Evolutionary conservation across 345 rosid genomes (phyloP), one percentile per base, ranked within the genome.

Genomic region (Jatropha curcas): DNA sequence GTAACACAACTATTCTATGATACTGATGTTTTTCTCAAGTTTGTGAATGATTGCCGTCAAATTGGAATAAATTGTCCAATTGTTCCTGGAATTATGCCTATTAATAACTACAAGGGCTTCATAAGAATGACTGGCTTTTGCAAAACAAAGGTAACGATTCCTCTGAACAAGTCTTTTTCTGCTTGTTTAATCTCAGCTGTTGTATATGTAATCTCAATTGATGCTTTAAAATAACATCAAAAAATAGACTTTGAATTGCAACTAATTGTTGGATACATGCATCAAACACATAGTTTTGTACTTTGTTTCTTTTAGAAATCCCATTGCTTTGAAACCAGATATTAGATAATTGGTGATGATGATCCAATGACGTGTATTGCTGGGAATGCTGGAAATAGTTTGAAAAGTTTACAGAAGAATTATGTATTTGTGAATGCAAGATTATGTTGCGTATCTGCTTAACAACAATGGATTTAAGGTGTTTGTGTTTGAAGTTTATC

Each of bases 31-130:
- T 93, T 90, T 82, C 94, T 96, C 65, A 96, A 95, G 64, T 96
- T 93, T 63, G 96, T 96, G 56, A 85, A 86, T 83, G 99, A 96
- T 66, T 96, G 99, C 81, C 94, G 88, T 60, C 88, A 90, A 85
- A 86, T 94, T 25, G 97, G 98, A 72, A 92, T 94, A 1, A 81
- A 77, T 5, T 92, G 95, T 68, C 98, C 97, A 65, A 85, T 92
- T 67, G 98, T 94, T 70, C 98, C 98, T 71, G 98, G 97, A 48
- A 94, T 94, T 70, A 94, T 94, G 97, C 97, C 97, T 57, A 94
- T 94, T 71, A 85, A 90, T 71, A 94, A 92, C 85, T 94, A 94
- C 83, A 94, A 86, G 81, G 97, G 98, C 59, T 92, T 94, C 84
- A 27, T 89, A 56, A 90, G 97, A 25, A 94, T 94, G 98, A 86